Evolutionary conservation across 352 stramenopile species (phyloP).

Genomic region (Phytopythium montanum): DNA sequence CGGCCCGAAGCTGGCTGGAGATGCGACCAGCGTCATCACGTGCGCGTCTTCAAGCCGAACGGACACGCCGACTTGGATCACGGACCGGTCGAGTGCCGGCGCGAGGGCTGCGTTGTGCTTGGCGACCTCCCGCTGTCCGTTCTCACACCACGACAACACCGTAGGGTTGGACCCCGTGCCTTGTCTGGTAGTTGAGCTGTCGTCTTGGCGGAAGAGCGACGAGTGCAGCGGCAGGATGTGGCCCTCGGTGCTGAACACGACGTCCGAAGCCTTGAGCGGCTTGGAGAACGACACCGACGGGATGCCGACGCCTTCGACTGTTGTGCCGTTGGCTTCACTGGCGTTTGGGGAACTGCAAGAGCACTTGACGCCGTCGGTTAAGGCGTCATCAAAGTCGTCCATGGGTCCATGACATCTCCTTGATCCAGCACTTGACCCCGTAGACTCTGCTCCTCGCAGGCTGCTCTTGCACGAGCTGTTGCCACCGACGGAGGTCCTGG

Average conservation of each 20-base stretch:
- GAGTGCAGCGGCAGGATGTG: constrained; percentile 68
- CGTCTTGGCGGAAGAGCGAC: constrained; percentile 37
- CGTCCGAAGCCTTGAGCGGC: constrained; percentile 56
- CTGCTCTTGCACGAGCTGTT: background rate
- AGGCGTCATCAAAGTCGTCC: background rate
- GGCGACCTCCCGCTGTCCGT: constrained; percentile 38
- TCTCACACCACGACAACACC: constrained; percentile 38
- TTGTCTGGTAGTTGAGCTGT: background rate
- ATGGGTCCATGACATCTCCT: background rate
- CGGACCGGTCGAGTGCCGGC: constrained; percentile 12
- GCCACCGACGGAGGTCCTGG: background rate
- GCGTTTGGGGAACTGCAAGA: constrained; percentile 8
- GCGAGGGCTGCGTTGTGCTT: constrained; percentile 37
- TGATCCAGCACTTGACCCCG: background rate
- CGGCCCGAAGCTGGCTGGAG: constrained; percentile 60
- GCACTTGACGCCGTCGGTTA: background rate
- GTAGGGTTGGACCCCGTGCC: background rate
- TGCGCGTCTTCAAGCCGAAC: constrained; percentile 57
- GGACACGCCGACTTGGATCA: constrained; percentile 51
- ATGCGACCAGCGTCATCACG: constrained; percentile 61
- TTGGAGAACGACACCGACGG: constrained; percentile 4
- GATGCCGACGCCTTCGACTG: background rate
- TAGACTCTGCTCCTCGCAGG: background rate
- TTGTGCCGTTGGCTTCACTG: constrained; percentile 1
- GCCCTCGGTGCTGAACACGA: constrained; percentile 83